Evolutionary conservation across 768 basidiomycete species (phyloP).

Genomic region (Mycena polygramma): DNA sequence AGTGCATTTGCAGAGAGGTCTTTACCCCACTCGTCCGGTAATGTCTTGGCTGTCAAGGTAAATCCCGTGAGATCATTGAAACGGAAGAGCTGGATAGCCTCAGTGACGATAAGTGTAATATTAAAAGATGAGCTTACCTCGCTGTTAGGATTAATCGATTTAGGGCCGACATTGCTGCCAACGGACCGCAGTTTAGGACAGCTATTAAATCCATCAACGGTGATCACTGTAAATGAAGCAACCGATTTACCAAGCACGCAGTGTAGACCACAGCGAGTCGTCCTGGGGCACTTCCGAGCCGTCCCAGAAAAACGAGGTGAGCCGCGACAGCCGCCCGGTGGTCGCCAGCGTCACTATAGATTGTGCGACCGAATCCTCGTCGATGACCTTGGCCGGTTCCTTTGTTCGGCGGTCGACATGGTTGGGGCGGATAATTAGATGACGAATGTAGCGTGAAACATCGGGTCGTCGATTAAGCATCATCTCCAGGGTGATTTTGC

Average conservation of each 20-base stretch:
- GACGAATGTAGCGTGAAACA: constrained; percentile 30
- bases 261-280: constrained; percentile 35
- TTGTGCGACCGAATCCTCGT: constrained; percentile 33
- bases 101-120: neutral
- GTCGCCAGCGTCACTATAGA: constrained; percentile 30
- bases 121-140: constrained; percentile 22
- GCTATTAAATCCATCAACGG: constrained; percentile 26
- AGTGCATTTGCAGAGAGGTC: neutral
- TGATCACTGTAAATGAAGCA: constrained; percentile 16
- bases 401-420: constrained; percentile 33
- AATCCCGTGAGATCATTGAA: constrained; percentile 34
- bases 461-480: constrained; percentile 14
- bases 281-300: constrained; percentile 37
- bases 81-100: constrained; percentile 30
- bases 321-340: constrained; percentile 28
- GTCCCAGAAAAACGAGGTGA: constrained; percentile 38
- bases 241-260: constrained; percentile 28
- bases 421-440: constrained; percentile 35
- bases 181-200: constrained; percentile 33
- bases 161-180: constrained; percentile 37
- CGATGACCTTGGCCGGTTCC: constrained; percentile 28
- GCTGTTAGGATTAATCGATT: constrained; percentile 33
- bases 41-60: constrained; percentile 35
- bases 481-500: constrained; percentile 27
- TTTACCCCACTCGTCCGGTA: constrained; percentile 38